Conservation (phyloP, 164 flowering plant genomes). For the Cinnamomum micranthum region DNA sequence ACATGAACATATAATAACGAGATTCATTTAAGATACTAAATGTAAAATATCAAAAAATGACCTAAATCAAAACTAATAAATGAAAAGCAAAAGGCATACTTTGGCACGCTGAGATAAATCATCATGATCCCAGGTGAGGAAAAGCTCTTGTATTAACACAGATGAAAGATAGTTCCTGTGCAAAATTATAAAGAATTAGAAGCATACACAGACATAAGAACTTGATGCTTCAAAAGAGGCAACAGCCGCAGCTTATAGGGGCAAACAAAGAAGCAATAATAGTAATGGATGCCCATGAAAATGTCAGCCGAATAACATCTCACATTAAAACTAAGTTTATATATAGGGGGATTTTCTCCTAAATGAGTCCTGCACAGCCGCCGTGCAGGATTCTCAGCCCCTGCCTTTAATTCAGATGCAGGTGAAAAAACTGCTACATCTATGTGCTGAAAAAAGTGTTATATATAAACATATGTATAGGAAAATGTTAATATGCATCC, state of each 20-base stretch:
- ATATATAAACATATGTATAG: no score
- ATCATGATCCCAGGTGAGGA: constrained; percentile 98
- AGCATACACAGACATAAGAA: constrained; percentile 1
- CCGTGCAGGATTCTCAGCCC: no score
- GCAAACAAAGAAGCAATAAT: neutral
- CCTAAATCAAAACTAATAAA: neutral
- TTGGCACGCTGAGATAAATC: constrained; percentile 80
- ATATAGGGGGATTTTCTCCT: no score
- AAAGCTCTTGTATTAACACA: constrained; percentile 88
- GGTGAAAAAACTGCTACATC: no score
- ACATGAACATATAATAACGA: neutral
- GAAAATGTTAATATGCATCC: no score
- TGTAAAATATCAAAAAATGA: neutral
- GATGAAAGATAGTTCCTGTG: constrained; percentile 97
- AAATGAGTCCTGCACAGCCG: no score
- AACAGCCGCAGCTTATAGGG: neutral
- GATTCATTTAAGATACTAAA: neutral
- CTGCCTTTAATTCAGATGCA: no score
- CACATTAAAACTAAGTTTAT: no score
- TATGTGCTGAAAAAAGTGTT: no score
- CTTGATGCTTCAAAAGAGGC: neutral
- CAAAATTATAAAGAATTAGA: neutral
- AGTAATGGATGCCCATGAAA: no score
- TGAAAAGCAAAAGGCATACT: constrained; percentile 37
- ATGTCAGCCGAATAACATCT: no score